phyloP scores from a whole-genome alignment of 2,329 filamentous ascomycete species.

The Colletotrichum tropicicola region DNA sequence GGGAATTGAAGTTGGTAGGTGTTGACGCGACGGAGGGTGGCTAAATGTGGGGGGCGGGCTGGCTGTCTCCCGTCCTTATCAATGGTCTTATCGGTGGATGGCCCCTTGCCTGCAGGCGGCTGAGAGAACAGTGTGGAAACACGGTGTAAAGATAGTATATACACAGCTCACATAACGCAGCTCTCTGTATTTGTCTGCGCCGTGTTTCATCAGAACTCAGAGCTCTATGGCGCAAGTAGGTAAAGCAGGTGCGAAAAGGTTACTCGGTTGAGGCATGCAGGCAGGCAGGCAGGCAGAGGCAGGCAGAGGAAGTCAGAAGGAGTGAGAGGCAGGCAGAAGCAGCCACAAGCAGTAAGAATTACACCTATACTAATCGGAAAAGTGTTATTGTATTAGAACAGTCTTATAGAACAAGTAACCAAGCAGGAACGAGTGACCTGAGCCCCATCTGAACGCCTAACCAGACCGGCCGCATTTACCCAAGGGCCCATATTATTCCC shows the following conservation, averaged over 20 bases:
- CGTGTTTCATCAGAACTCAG: conserved; percentile 9
- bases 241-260: not conserved
- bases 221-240: too few relatives aligned
- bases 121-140: not conserved
- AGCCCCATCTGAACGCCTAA: conserved; percentile 28
- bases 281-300: not conserved
- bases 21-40: too few relatives aligned
- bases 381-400: conserved; percentile 28
- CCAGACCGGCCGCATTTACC: conserved; percentile 22
- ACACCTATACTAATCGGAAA: not conserved
- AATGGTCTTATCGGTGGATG: too few relatives aligned
- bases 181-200: not conserved
- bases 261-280: not conserved
- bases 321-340: not conserved
- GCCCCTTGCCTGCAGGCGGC: too few relatives aligned
- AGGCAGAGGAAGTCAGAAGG: too few relatives aligned
- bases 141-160: not conserved
- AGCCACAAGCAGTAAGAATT: too few relatives aligned
- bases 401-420: conserved; percentile 26
- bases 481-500: conserved; percentile 19
- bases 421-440: conserved; percentile 25
- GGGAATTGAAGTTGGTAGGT: too few relatives aligned
- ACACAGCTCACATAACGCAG: not conserved
- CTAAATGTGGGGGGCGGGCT: too few relatives aligned
- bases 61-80: too few relatives aligned